phyloP scores from a whole-genome alignment of 1,284 basidiomycete species.

The Trichosporon sp. region DNA sequence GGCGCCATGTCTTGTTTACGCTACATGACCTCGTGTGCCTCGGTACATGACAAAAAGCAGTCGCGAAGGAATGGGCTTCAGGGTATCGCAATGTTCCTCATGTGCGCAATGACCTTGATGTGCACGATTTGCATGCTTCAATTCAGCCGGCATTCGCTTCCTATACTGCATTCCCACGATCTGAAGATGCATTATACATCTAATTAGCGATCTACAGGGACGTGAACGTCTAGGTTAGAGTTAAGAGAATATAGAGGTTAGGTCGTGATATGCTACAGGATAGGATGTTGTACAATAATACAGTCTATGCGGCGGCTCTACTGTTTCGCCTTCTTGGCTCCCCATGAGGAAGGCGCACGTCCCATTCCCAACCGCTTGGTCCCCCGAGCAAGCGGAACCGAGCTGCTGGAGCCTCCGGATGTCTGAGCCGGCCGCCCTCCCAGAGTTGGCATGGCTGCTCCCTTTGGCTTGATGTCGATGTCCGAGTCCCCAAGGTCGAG shows the following conservation, averaged over 20 bases:
- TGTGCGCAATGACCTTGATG: neutral
- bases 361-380: conserved; percentile 46
- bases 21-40: neutral
- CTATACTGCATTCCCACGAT: neutral
- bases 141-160: neutral
- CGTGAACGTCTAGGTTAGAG: neutral
- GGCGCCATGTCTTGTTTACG: neutral
- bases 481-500: neutral
- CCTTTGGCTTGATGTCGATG: neutral
- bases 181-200: neutral
- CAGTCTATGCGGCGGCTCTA: neutral
- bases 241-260: neutral
- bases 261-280: neutral
- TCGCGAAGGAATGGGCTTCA: neutral
- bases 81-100: neutral
- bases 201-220: neutral
- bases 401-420: conserved; percentile 7
- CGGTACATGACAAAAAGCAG: neutral
- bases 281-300: neutral
- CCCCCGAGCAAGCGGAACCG: conserved; percentile 25
- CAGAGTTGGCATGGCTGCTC: neutral
- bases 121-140: neutral
- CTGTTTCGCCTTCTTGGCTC: conserved; percentile 20
- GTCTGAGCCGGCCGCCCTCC: conserved; percentile 14
- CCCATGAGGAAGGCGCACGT: conserved; percentile 32